Evolutionary conservation across 2,329 filamentous ascomycete genomes (phyloP).

Genomic region (Neonectria coccinea): DNA sequence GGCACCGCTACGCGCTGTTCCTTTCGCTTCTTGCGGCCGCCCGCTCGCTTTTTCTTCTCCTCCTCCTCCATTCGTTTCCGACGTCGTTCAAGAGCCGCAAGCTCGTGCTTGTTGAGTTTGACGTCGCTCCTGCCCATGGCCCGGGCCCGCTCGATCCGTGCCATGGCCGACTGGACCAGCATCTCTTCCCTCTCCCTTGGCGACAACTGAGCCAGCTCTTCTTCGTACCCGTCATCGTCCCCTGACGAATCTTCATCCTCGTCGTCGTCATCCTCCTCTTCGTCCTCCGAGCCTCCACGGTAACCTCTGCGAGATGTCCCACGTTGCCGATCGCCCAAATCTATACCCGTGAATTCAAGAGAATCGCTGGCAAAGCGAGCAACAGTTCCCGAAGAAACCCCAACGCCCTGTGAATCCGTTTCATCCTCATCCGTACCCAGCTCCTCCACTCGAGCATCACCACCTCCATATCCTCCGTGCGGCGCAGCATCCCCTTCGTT

Average conservation of each 20-base stretch:
- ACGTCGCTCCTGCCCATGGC: slow-evolving; percentile 82
- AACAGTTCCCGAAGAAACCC: slow-evolving; percentile 57
- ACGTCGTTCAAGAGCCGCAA: slow-evolving; percentile 81
- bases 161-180: slow-evolving; percentile 81
- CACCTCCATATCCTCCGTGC: slow-evolving; percentile 53
- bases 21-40: slow-evolving; percentile 55
- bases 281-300: slow-evolving; percentile 50
- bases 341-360: slow-evolving; percentile 70
- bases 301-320: slow-evolving; percentile 54
- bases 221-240: slow-evolving; percentile 55
- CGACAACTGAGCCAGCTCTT: slow-evolving; percentile 67
- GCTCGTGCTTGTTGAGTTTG: slow-evolving; percentile 81
- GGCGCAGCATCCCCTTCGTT: slow-evolving; percentile 61
- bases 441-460: slow-evolving; percentile 70
- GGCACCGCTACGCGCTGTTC: slow-evolving; percentile 65
- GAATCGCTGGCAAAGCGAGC: slow-evolving; percentile 70
- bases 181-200: slow-evolving; percentile 77
- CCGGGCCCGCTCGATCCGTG: slow-evolving; percentile 82
- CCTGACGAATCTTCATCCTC: slow-evolving; percentile 50
- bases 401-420: slow-evolving; percentile 67
- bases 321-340: slow-evolving; percentile 60
- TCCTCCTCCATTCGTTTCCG: slow-evolving; percentile 69
- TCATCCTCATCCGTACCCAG: slow-evolving; percentile 71
- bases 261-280: slow-evolving; percentile 52
- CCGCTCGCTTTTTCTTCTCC: slow-evolving; percentile 48